Evolutionary conservation across 805 yeast genomes (phyloP).

Genomic region (Naumovozyma dairenensis): DNA sequence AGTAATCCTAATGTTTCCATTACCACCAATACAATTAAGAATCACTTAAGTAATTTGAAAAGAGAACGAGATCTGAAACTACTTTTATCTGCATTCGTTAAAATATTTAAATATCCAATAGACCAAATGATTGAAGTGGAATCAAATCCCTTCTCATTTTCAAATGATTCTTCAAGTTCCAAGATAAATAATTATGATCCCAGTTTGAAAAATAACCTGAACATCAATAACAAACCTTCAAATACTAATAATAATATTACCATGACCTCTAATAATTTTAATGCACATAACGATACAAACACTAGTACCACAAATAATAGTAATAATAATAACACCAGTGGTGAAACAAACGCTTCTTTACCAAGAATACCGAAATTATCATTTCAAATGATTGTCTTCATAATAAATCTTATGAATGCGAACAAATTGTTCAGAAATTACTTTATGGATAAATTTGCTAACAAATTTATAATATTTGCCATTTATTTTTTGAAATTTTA

Average conservation of each 20-base stretch:
- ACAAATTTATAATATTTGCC: constrained; percentile 44
- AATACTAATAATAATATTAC: neutral
- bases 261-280: neutral
- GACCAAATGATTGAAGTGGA: constrained; percentile 31
- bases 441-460: constrained; percentile 38
- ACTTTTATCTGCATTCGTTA: constrained; percentile 38
- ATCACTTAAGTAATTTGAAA: constrained; percentile 34
- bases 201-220: constrained; percentile 2
- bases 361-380: constrained; percentile 41
- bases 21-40: neutral
- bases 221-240: constrained; percentile 1
- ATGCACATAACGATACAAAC: neutral
- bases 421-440: constrained; percentile 46
- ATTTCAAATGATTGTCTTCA: constrained; percentile 47
- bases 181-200: neutral
- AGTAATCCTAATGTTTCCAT: neutral
- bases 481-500: constrained; percentile 49
- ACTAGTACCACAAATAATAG: constrained; percentile 1
- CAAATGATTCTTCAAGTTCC: constrained; percentile 1
- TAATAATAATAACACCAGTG: constrained; percentile 4
- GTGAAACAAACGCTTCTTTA: constrained; percentile 12
- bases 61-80: constrained; percentile 46
- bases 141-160: constrained; percentile 20
- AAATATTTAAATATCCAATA: constrained; percentile 40
- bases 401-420: constrained; percentile 73